phyloP scores from a whole-genome alignment of 257 asterid genomes.

The Nicotiana undulata region DNA sequence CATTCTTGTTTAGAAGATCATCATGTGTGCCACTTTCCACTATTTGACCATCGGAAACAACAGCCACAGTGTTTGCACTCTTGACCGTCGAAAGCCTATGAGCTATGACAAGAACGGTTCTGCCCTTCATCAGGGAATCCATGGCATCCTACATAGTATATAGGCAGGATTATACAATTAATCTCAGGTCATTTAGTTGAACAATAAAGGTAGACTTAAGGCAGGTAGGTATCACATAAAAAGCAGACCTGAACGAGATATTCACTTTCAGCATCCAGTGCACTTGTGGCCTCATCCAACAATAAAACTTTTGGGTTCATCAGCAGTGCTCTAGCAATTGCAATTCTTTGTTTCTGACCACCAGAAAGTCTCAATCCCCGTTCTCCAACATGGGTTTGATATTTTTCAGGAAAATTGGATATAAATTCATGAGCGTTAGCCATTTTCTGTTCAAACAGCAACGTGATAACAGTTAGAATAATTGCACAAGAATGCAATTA shows the following conservation, averaged over 20 bases:
- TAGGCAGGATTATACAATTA: neutral
- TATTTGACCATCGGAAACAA: constrained; percentile 69
- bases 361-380: constrained; percentile 86
- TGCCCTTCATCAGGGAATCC: constrained; percentile 81
- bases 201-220: neutral
- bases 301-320: constrained; percentile 76
- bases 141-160: constrained; percentile 56
- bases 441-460: constrained; percentile 50
- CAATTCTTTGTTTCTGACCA: constrained; percentile 85
- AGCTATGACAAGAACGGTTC: constrained; percentile 84
- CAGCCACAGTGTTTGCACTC: constrained; percentile 80
- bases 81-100: constrained; percentile 85
- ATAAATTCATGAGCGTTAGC: constrained; percentile 79
- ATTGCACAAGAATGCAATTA: neutral
- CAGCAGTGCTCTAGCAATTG: constrained; percentile 75
- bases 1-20: constrained; percentile 51
- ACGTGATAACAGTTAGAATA: neutral
- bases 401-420: constrained; percentile 55
- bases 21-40: constrained; percentile 75
- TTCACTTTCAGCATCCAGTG: constrained; percentile 84
- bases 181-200: neutral
- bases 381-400: constrained; percentile 63
- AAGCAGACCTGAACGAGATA: constrained; percentile 62
- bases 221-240: neutral
- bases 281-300: constrained; percentile 82